These are phyloP conservation scores for Xylariaceae sp. DNA, from an alignment of 2,329 filamentous ascomycete genomes.

Conservation along the genomic window DNA sequence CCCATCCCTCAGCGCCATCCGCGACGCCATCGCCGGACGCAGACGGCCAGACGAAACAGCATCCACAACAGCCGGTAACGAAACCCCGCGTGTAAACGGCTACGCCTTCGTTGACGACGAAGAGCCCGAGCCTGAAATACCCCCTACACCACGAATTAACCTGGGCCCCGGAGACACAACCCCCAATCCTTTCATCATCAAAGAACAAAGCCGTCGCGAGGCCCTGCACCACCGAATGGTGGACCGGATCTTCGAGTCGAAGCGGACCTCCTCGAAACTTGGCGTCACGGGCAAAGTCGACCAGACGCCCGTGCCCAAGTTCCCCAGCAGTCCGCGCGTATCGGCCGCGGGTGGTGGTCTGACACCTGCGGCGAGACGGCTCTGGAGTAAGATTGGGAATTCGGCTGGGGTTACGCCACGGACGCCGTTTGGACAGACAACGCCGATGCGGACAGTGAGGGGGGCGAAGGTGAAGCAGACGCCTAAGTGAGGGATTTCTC, in stretches of 20 bases:
- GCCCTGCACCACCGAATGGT: conserved; percentile 81
- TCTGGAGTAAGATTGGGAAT: conserved; percentile 58
- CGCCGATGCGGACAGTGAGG: conserved; percentile 34
- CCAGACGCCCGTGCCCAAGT: conserved; percentile 61
- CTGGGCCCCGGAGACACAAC: conserved; percentile 56
- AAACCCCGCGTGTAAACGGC: conserved; percentile 87
- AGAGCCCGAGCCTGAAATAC: conserved; percentile 44
- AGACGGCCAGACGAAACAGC: conserved; percentile 60
- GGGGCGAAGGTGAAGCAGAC: conserved; percentile 34
- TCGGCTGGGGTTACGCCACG: conserved; percentile 31
- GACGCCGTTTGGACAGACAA: conserved; percentile 38
- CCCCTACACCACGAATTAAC: conserved; percentile 43
- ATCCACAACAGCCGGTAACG: conserved; percentile 51
- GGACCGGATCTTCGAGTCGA: conserved; percentile 69
- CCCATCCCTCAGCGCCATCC: conserved; percentile 77
- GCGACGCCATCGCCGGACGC: conserved; percentile 74
- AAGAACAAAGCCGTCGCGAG: conserved; percentile 70
- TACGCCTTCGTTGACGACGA: conserved; percentile 92
- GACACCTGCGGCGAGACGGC: conserved; percentile 68
- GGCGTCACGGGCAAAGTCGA: conserved; percentile 56
- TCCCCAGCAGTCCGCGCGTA: conserved; percentile 60
- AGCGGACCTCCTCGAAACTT: conserved; percentile 55
- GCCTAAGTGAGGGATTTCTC: conserved; percentile 24
- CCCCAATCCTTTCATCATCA: conserved; percentile 75
- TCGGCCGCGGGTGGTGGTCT: conserved; percentile 44